Evolutionary conservation across 2,329 filamentous ascomycete species (phyloP).

Genomic region (Dothideomycetidae sp.): DNA sequence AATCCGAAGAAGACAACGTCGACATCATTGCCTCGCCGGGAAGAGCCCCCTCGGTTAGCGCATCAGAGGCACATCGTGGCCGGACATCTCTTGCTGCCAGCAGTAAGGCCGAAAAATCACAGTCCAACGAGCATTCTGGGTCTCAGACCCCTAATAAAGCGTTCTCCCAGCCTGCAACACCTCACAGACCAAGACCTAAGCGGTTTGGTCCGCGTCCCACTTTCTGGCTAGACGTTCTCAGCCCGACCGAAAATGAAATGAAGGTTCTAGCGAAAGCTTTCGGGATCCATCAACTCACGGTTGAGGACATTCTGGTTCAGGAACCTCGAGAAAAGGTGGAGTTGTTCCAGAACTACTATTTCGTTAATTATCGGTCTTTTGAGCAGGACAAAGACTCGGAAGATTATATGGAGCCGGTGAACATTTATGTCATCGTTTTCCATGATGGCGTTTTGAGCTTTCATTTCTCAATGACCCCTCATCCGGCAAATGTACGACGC

Average conservation of each 20-base stretch:
- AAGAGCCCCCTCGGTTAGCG: constrained; percentile 1
- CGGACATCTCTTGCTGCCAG: constrained; percentile 6
- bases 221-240: constrained; percentile 91
- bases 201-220: constrained; percentile 66
- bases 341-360: constrained; percentile 94
- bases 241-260: constrained; percentile 90
- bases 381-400: constrained; percentile 85
- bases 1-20: constrained; percentile 50
- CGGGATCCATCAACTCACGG: constrained; percentile 86
- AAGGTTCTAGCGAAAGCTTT: constrained; percentile 84
- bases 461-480: constrained; percentile 91
- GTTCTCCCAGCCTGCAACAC: constrained; percentile 12
- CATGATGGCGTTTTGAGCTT: constrained; percentile 90
- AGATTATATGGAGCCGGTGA: constrained; percentile 85
- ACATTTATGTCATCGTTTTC: constrained; percentile 96
- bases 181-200: constrained; percentile 20
- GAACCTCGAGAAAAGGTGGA: constrained; percentile 97
- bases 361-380: constrained; percentile 95
- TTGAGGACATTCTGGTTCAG: constrained; percentile 94
- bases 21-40: constrained; percentile 24
- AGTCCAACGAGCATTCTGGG: constrained; percentile 21
- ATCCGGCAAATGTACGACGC: constrained; percentile 87
- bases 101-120: constrained; percentile 15
- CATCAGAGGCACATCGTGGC: constrained; percentile 2
- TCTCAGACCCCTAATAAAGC: constrained; percentile 17